Percentiles rank a stretch among this genome's conserved stretches.
These are phyloP conservation scores for Suillus alpinus DNA, from an alignment of 768 basidiomycete genomes.

Conservation along the genomic window DNA sequence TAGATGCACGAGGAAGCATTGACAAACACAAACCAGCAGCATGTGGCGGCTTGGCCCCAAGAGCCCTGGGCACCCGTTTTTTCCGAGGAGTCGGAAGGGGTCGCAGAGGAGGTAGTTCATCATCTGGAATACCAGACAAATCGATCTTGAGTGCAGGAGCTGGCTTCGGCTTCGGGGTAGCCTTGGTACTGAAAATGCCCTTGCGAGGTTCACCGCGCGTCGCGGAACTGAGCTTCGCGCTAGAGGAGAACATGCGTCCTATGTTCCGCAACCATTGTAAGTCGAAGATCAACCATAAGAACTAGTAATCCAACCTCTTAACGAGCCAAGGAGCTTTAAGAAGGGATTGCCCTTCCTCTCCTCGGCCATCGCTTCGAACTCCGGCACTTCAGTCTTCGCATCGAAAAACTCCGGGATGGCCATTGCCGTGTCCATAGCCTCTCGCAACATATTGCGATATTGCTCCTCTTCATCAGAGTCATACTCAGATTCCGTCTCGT, in stretches of 20 bases:
- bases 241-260: conserved; percentile 66
- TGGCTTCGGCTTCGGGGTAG: conserved; percentile 8
- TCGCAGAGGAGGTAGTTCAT: conserved; percentile 10
- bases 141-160: conserved; percentile 7
- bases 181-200: conserved; percentile 17
- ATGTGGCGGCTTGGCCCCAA: not conserved
- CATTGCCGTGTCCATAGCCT: conserved; percentile 71
- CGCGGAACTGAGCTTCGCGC: conserved; percentile 42
- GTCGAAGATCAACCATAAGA: not conserved
- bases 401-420: conserved; percentile 59
- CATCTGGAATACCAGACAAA: conserved; percentile 6
- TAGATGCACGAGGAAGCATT: not conserved
- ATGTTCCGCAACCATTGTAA: conserved; percentile 2
- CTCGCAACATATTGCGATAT: conserved; percentile 55
- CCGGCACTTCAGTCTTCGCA: conserved; percentile 41
- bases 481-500: conserved; percentile 45
- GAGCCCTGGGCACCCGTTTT: conserved; percentile 1
- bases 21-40: conserved; percentile 11
- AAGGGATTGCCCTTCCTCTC: conserved; percentile 73
- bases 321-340: conserved; percentile 67
- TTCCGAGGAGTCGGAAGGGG: conserved; percentile 12
- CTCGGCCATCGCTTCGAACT: conserved; percentile 42
- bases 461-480: conserved; percentile 71
- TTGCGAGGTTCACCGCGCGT: conserved; percentile 33
- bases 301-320: conserved; percentile 52